Evolutionary conservation across 1,284 basidiomycete species (phyloP), one percentile per base, ranked within the genome.

Genomic region (Chalciporus sp.): DNA sequence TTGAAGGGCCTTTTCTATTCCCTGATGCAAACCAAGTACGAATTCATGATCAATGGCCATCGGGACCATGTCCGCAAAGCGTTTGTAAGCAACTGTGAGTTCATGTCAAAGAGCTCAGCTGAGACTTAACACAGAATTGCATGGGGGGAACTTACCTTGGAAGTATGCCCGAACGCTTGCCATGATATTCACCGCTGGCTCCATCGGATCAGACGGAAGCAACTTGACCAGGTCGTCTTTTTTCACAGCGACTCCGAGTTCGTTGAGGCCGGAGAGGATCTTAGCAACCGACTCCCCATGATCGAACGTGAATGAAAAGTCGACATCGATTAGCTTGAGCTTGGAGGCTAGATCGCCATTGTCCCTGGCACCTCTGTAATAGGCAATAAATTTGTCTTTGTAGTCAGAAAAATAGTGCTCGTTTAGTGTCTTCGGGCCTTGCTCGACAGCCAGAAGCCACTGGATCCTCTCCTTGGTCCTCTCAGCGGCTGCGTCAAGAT

Each of bases 91-190:
- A 1, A 90, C 88, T 88, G 55, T 11, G 29, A 43, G 40, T 37
- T 19, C 6, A 19, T 37, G 12, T 20, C 23, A 23, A 23, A 23
- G 23, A 33, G 2, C 33, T 35, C 14, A 35, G 33, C 14, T n/a
- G 12, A n/a, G 14, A 7, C 16, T 14, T 14, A 17, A 16, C 33
- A 37, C 14, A 53, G 19, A 50, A 48, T 23, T 23, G 23, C 12
- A 16, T n/a, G 2, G 23, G 7, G 1, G 27, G 11, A 27, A 85
- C 23, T 23, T 23, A 23, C 85, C 82, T 76, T 88, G 85, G 67
- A 87, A 90, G 59, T 90, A 90, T 0, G 85, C 89, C 1, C 85
- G 74, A 4, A 86, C 84, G 41, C 84, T 79, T 0, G 88, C 83
- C 85, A 89, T 88, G 60, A 89, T 86, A 10, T 68, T 64, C 4